Base-by-base conservation (phyloP, 129 eudicot species). In the Helianthus tuberosus region DNA sequence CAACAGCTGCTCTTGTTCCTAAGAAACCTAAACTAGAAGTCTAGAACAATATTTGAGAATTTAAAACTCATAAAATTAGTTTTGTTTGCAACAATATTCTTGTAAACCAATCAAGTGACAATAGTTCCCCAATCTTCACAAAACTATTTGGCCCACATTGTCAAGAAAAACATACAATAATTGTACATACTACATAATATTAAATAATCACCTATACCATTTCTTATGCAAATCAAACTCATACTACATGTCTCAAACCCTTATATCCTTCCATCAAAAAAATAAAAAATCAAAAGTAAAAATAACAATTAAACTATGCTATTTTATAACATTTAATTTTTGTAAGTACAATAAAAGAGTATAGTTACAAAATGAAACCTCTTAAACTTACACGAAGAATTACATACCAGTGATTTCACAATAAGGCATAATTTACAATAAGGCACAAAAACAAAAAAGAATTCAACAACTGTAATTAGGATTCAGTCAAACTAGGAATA, bases 41-140 rank as follows among this genome's bases (percentile, higher is more conserved):
- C n/a, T n/a, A n/a, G 27, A 14, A 72, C 10, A 11, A 58, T 6
- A 7, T 12, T 67, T 67, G 50, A 20, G 17, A 71, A 54, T 55
- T 20, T 23, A 7, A 4, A 25, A 57, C 27, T 71, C 64, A 57
- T 51, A 15, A 16, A 8, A 32, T 20, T 55, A 41, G 17, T 6
- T 69, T 52, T 52, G 51, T 64, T 54, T 52, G 64, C 43, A 23
- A 38, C 38, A 43, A 44, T 20, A 44, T 44, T 25, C 54, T 43
- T 66, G 71, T 43, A 52, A 66, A 66, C 14, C 54, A 66, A 10
- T 44, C 54, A 17, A 43, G 71, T 66, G 54, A 52, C 54, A 66
- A 66, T 3, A 66, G 38, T 43, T 16, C 53, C 36, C 70, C 0
- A 8, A 64, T 17, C 52, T 65, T 39, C 53, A 65, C 36, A 41